Base-by-base conservation (phyloP, 495 filamentous ascomycete species). In the Copromyces sp. region DNA sequence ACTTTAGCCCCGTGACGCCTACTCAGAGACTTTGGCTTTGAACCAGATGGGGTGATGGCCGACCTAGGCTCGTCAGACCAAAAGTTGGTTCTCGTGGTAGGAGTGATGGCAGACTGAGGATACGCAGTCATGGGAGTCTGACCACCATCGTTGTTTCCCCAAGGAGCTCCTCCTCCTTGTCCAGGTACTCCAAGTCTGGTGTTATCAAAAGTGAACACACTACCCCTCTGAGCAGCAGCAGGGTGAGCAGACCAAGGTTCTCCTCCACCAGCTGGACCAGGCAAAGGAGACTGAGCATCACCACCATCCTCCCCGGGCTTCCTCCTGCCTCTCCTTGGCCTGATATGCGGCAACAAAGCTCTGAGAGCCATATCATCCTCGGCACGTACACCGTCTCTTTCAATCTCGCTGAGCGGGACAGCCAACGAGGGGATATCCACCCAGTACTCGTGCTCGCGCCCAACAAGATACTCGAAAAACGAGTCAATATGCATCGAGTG, bases 401-500 rank as follows among this genome's bases (percentile, higher is more conserved):
- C 89, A 29, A 87, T 85, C 20, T 92, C 88, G 41, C 76, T 75
- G 70, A 84, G 68, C 1, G 91, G 89, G 16, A 89, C 86, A 7
- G 90, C 84, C 68, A 88, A 86, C 68, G 87, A 84, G 4, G 95
- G 95, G 11, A 97, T 88, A 71, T 97, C 89, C 24, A 89, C 92
- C 83, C 91, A 97, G 80, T 99, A 99, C 0, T 86, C 75, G 80
- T 97, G 94, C 17, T 87, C 85, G 70, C 95, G 94, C 41, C 90
- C 89, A 41, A 94, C 85, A 12, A 95, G 88, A 78, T 93, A 98
- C 77, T 97, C 94, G 79, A 98, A 98, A 79, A 98, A 99, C 20
- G 94, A 92, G 85, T 98, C 94, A 29, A 99, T 88, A 78, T 98
- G 95, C 93, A 97, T 97, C 1, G 95, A 95, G 77, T 93, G 93